phyloP scores from a whole-genome alignment of 768 basidiomycete genomes.

The Xerocomellus intermedius region DNA sequence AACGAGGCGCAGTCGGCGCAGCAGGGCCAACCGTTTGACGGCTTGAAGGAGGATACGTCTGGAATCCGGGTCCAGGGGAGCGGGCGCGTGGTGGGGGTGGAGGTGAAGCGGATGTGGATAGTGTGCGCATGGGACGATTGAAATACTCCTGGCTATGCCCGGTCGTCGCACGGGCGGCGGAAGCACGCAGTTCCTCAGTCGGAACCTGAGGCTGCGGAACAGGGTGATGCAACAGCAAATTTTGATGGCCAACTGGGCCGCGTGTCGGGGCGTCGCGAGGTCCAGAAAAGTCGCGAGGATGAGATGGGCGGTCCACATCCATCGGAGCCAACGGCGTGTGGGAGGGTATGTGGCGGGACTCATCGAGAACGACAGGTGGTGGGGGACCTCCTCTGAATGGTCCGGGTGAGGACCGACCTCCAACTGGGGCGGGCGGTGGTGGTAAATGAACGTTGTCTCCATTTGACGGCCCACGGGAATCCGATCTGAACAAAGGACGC shows the following conservation, averaged over 20 bases:
- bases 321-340: slow-evolving; percentile 79
- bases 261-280: slow-evolving; percentile 46
- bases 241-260: slow-evolving; percentile 56
- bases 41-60: slow-evolving; percentile 43
- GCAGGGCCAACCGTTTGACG: slow-evolving; percentile 53
- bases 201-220: slow-evolving; percentile 57
- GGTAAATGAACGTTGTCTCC: slow-evolving; percentile 48
- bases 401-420: slow-evolving; percentile 55
- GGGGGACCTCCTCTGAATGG: slow-evolving; percentile 85
- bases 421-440: slow-evolving; percentile 52
- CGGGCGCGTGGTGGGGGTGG: slow-evolving; percentile 50
- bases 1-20: slow-evolving; percentile 56
- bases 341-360: slow-evolving; percentile 61
- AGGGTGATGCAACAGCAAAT: slow-evolving; percentile 65
- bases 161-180: slow-evolving; percentile 34
- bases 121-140: slow-evolving; percentile 48
- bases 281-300: slow-evolving; percentile 56
- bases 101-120: slow-evolving; percentile 62
- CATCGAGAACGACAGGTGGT: slow-evolving; percentile 78
- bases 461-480: slow-evolving; percentile 57
- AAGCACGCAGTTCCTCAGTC: slow-evolving; percentile 50
- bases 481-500: slow-evolving; percentile 58
- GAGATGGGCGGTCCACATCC: slow-evolving; percentile 58
- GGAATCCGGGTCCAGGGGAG: slow-evolving; percentile 49
- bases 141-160: slow-evolving; percentile 58